phyloP scores from a whole-genome alignment of 2,329 filamentous ascomycete genomes.

The Dothistroma pini region DNA sequence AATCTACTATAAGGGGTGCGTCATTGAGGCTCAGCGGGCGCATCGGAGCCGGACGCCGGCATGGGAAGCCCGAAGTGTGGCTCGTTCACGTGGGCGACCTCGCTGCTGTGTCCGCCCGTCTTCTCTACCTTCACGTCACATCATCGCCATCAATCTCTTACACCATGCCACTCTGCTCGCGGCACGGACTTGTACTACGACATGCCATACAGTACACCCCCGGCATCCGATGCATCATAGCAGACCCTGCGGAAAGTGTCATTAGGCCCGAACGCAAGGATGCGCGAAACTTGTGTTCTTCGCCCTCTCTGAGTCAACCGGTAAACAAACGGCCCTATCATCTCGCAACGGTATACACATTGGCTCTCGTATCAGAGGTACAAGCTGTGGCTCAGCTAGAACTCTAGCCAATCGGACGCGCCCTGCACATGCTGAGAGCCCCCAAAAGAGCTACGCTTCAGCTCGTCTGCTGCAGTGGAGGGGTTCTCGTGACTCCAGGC shows the following conservation, averaged over 20 bases:
- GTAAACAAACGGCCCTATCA: not conserved
- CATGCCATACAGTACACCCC: not conserved
- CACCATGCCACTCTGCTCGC: no score
- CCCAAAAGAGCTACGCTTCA: slow-evolving; percentile 3
- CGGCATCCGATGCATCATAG: not conserved
- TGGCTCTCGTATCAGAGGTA: not conserved
- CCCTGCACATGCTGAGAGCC: slow-evolving; percentile 7
- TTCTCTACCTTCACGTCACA: not conserved
- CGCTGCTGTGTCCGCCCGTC: not conserved
- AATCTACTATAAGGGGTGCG: no score
- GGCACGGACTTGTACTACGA: not conserved
- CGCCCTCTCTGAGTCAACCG: not conserved
- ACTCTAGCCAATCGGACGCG: slow-evolving; percentile 10
- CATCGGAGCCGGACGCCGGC: no score
- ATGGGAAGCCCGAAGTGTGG: no score
- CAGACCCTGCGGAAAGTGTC: not conserved
- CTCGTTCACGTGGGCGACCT: no score
- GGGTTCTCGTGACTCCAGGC: slow-evolving; percentile 15
- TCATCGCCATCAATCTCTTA: no score
- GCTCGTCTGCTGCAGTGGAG: slow-evolving; percentile 6
- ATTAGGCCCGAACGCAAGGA: not conserved
- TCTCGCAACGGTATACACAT: not conserved
- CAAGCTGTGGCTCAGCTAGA: slow-evolving; percentile 13
- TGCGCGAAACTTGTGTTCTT: not conserved
- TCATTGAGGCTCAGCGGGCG: not conserved